Base-by-base conservation (phyloP, 768 basidiomycete genomes). In the Serendipita sp. region DNA sequence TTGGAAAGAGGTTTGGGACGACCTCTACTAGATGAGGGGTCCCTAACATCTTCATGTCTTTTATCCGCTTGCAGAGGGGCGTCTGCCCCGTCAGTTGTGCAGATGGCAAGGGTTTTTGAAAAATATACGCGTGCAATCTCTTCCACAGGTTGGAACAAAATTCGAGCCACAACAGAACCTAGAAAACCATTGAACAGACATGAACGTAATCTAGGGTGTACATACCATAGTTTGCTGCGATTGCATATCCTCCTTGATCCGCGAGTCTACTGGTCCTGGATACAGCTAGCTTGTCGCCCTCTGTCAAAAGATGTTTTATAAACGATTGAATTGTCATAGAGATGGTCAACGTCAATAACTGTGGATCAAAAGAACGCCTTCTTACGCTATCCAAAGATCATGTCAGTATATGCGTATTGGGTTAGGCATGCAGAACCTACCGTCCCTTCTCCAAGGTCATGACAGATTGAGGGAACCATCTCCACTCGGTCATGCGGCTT, bases 141-240 rank as follows among this genome's bases (percentile, higher is more conserved):
- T 73, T 99, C 96, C 29, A 97, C 82, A 0, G 96, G 96, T 69
- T 97, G 95, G 71, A 98, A 95, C 29, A 94, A 70, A 65, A 98
- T 87, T 16, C 96, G 85, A 3, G 93, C 95, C 29, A 96, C 76
- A 13, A 98, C 80, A 2, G 95, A 96, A 60, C 95, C 94, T 95
- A 69, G 2, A 8, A 3, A 50, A 64, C 64, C 27, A 27, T 15
- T 62, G 33, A 27, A 63, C 46, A n/a, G 33, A 23, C 33, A 33
- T 10, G 31, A 3, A 64, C 11, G 46, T 36, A 8, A n/a, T 60
- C 29, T 45, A 44, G 13, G 16, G 2, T 29, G 62, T 13, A 71
- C 81, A 58, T 62, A 89, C 95, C 96, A 71, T 98, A 99, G 73
- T 97, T 98, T 44, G 88, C 86, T 11, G 96, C 95, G 11, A 98